Evolutionary conservation across 257 asterid genomes (phyloP).

Genomic region (Primulina huaijiensis): DNA sequence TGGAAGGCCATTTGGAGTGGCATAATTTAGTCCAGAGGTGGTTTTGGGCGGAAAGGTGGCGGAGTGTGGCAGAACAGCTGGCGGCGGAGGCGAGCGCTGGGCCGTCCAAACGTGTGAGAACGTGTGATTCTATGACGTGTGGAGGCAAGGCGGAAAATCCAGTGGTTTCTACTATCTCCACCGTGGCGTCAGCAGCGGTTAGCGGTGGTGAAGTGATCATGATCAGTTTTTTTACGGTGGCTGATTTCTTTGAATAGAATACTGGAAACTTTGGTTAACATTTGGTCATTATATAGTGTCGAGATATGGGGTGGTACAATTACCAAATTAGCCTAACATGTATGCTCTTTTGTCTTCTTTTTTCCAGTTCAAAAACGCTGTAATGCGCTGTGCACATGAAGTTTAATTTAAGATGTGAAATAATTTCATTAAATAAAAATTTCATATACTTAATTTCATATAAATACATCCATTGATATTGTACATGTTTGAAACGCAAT

Average conservation of each 20-base stretch:
- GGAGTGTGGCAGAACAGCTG: conserved; percentile 61
- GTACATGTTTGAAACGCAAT: too few relatives aligned
- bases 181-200: conserved; percentile 28
- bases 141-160: conserved; percentile 48
- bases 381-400: too few relatives aligned
- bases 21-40: conserved; percentile 58
- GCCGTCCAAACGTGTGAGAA: conserved; percentile 67
- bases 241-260: not conserved
- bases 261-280: not conserved
- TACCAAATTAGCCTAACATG: not conserved
- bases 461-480: too few relatives aligned
- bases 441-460: too few relatives aligned
- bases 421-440: too few relatives aligned
- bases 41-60: conserved; percentile 46
- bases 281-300: not conserved
- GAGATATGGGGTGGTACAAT: not conserved
- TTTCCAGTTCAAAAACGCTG: too few relatives aligned
- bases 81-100: conserved; percentile 54
- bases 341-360: not conserved
- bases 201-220: not conserved
- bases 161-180: conserved; percentile 24
- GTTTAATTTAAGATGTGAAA: too few relatives aligned
- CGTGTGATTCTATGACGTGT: conserved; percentile 55
- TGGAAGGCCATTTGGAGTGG: conserved; percentile 81
- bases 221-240: not conserved